Base-by-base conservation (phyloP, 495 filamentous ascomycete genomes). In the Hyaloscypha bicolor region DNA sequence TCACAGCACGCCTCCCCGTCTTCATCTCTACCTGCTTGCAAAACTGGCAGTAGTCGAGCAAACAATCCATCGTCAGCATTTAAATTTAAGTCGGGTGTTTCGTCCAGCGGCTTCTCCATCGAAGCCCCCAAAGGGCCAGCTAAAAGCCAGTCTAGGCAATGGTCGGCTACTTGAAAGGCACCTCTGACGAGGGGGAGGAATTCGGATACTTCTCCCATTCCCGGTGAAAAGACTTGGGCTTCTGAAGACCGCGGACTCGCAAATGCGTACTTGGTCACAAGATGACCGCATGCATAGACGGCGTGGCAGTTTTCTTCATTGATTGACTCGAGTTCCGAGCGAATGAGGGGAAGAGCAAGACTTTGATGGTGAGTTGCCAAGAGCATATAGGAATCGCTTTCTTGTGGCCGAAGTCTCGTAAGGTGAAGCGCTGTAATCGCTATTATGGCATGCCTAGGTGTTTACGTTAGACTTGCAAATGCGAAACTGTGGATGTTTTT, bases 211-310 rank as follows among this genome's bases (percentile, higher is more conserved):
- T 25, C 53, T 25, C 21, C 29, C 21, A 11, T 1, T 25, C 53
- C 29, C 21, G 21, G 9, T 11, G 29, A 56, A 14, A 25, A 25
- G 9, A 56, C 22, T 8, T 31, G 22, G 29, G 6, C 19, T 9
- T 56, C 53, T 30, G 21, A 56, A 4, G 22, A 29, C 16, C 6
- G n/a, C 29, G 21, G 3, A 5, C 53, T 56, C 0, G 53, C 53
- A 31, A 56, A 56, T 9, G 53, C 53, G 53, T 56, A 56, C 4
- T 56, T 56, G 22, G 29, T 31, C n/a, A 56, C 53, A 29, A 56
- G 53, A 14, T 56, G 53, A 14, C 53, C 53, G 16, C 53, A 56
- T 56, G 53, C 53, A 56, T 56, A 56, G 53, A 56, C 53, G 19
- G 53, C 53, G 53, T 56, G 53, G 53, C 53, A 30, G 29, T 30